Evolutionary conservation across 2,329 filamentous ascomycete genomes (phyloP).

Genomic region (Colletotrichum paranaense): DNA sequence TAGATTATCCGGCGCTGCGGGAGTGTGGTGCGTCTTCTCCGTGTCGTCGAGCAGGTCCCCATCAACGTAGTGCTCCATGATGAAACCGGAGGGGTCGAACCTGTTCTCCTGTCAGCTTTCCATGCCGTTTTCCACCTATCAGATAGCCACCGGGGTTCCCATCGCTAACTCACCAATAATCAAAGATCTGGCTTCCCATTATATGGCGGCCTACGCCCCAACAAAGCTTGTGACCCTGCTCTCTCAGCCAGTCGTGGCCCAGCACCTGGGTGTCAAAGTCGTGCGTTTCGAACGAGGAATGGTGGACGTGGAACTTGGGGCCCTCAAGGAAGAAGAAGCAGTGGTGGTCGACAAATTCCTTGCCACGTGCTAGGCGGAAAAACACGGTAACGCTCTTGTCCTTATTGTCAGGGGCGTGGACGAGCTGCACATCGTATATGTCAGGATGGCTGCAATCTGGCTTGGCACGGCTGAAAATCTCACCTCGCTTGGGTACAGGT

Average conservation of each 20-base stretch:
- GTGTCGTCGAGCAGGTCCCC: constrained; percentile 72
- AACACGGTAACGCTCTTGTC: constrained; percentile 56
- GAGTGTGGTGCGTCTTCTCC: constrained; percentile 56
- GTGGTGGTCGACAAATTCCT: constrained; percentile 61
- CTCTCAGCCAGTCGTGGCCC: constrained; percentile 75
- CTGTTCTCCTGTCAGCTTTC: constrained; percentile 39
- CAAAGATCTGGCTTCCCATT: constrained; percentile 76
- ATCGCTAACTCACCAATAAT: constrained; percentile 41
- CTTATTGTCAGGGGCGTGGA: constrained; percentile 34
- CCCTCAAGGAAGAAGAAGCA: constrained; percentile 63
- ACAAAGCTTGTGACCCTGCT: constrained; percentile 71
- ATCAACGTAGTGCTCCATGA: constrained; percentile 78
- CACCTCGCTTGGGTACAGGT: constrained; percentile 62
- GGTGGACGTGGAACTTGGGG: constrained; percentile 68
- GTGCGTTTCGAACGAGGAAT: constrained; percentile 76
- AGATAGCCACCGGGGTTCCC: neutral
- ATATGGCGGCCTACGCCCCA: constrained; percentile 81
- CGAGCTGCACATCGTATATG: constrained; percentile 23
- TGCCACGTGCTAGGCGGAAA: constrained; percentile 56
- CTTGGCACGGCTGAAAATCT: constrained; percentile 4
- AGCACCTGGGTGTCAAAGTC: constrained; percentile 78
- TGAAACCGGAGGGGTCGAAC: constrained; percentile 72
- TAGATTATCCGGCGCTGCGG: constrained; percentile 53
- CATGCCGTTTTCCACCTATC: too few species aligned
- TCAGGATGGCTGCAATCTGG: neutral